Base-by-base conservation (phyloP, 495 filamentous ascomycete genomes). In the Usnea hakonensis region DNA sequence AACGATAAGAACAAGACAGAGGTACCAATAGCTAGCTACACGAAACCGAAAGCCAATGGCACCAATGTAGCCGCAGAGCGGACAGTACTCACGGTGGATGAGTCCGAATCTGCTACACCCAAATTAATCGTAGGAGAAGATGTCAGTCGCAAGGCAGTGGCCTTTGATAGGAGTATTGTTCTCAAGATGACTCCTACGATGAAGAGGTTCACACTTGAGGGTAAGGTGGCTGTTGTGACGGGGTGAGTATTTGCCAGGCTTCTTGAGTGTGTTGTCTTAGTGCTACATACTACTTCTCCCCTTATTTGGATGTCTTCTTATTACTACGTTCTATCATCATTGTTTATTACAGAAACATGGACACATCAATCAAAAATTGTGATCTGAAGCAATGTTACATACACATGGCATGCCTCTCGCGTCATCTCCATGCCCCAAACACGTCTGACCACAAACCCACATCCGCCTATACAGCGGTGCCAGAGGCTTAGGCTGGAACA, bases 201-300 rank as follows among this genome's bases (percentile, higher is more conserved):
- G 41, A 58, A n/a, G 38, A 48, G 40, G 26, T 95, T 94, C 72
- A 90, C 87, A 1, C 77, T 95, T 28, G 86, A 92, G 70, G 86
- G 82, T 21, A 88, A 85, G 67, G 88, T 91, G 16, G 89, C 79
- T 16, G 78, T 95, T 9, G 87, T 96, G 7, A 95, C 91, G 14
- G 90, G 90, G 68, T 70, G 57, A 57, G 68, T 63, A 5, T 11
- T 17, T 2, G 6, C 8, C 10, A 23, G 32, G 2, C 11, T 6
- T 33, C 21, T 17, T 26, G 30, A 41, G 26, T 21, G 2, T 48
- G 19, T 35, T 30, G 3, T n/a, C 9, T 19, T 5, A 11, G 2
- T 53, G 57, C 7, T 38, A 38, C 4, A 2, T 38, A 11, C n/a
- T 38, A 13, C 36, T 38, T 11, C 14, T 6, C 2, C 5, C 36